Conservation (phyloP, 179 eudicot genomes). For the Amaranthus tricolor region DNA sequence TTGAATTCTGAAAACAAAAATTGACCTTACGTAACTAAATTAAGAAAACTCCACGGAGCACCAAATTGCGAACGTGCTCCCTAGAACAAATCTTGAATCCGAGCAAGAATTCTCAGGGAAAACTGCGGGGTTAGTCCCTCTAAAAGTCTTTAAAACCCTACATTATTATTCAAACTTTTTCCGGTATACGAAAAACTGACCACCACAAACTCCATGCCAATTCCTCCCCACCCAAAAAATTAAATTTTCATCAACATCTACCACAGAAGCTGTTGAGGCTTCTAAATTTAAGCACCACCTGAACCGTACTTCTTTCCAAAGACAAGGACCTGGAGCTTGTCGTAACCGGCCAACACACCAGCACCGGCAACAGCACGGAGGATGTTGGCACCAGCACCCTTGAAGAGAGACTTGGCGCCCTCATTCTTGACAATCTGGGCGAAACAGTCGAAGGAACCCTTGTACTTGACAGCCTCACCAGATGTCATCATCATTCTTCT, state of each 20-base stretch:
- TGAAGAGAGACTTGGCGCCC: conserved; percentile 70
- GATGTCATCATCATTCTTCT: conserved; percentile 95
- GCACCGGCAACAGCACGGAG: conserved; percentile 85
- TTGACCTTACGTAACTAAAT: conserved; percentile 22
- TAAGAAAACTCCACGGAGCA: conserved; percentile 15
- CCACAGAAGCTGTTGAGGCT: conserved; percentile 10
- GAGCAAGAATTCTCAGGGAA: conserved; percentile 26
- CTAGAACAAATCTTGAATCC: conserved; percentile 20
- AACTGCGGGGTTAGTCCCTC: conserved; percentile 35
- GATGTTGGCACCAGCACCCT: conserved; percentile 87
- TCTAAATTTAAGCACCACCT: conserved; percentile 50
- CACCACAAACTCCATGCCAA: conserved; percentile 9
- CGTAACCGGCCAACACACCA: conserved; percentile 78
- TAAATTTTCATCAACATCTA: conserved; percentile 33
- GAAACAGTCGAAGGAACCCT: conserved; percentile 67
- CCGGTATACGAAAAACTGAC: conserved; percentile 16
- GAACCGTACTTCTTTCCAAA: conserved; percentile 71
- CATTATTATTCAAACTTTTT: conserved; percentile 26
- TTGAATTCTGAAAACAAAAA: conserved; percentile 19
- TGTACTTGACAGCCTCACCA: conserved; percentile 85
- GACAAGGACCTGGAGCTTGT: conserved; percentile 69
- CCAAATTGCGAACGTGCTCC: conserved; percentile 10
- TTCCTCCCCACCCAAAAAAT: conserved; percentile 15
- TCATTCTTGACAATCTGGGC: conserved; percentile 64
- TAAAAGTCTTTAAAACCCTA: conserved; percentile 26